Evolutionary conservation across 169 alveolate genomes (phyloP).

Genomic region (Plasmodium billcollinsi): DNA sequence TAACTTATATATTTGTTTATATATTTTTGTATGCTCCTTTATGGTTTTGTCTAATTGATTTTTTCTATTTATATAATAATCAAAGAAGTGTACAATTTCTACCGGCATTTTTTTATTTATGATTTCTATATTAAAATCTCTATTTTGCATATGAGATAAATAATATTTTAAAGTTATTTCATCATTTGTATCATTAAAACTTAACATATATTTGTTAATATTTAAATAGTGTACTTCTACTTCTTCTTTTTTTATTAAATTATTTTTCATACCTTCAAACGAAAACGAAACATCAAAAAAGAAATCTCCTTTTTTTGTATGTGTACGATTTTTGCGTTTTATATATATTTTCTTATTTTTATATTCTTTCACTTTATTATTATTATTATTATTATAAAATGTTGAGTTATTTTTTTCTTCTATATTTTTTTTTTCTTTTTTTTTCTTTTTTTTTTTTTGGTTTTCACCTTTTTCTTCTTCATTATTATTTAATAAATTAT

Average conservation of each 20-base stretch:
- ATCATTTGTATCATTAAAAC: slow-evolving; percentile 27
- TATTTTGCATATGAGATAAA: slow-evolving; percentile 14
- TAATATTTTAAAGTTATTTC: slow-evolving; percentile 54
- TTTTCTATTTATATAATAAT: slow-evolving; percentile 41
- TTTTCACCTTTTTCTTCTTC: slow-evolving; percentile 19
- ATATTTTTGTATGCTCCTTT: slow-evolving; percentile 33
- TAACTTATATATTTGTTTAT: slow-evolving; percentile 57
- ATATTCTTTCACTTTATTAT: neutral
- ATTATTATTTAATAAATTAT: neutral
- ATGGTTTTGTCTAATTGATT: slow-evolving; percentile 39
- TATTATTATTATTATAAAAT: neutral
- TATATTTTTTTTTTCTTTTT: neutral
- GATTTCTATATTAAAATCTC: slow-evolving; percentile 42
- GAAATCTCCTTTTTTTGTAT: neutral
- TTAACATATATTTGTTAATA: slow-evolving; percentile 32
- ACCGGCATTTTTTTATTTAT: slow-evolving; percentile 36
- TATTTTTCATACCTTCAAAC: slow-evolving; percentile 16
- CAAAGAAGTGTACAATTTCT: slow-evolving; percentile 5
- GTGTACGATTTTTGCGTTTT: slow-evolving; percentile 1
- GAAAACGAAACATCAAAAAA: slow-evolving; percentile 7
- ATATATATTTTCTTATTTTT: neutral
- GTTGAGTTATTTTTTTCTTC: neutral
- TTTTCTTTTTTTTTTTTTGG: slow-evolving; percentile 4
- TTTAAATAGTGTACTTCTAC: slow-evolving; percentile 31
- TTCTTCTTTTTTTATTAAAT: neutral